Conservation (phyloP, 1,284 basidiomycete species). For the Sutorius eximius region DNA sequence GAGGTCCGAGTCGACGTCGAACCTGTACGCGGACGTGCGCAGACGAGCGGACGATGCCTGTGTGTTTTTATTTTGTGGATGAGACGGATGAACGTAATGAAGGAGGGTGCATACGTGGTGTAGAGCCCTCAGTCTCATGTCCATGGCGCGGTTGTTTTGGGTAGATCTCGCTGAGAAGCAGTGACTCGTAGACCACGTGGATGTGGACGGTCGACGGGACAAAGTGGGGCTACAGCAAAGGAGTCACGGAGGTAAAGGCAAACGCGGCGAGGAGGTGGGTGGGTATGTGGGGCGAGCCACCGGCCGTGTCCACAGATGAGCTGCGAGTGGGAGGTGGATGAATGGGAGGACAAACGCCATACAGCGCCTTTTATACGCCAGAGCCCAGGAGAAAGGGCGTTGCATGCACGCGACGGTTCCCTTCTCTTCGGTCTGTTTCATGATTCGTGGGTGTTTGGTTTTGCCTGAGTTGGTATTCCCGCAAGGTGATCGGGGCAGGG, state of each 20-base stretch:
- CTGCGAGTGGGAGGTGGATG: constrained; percentile 4
- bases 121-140: constrained; percentile 6
- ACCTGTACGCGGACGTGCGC: constrained; percentile 16
- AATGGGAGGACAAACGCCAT: neutral
- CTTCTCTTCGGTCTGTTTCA: constrained; percentile 2
- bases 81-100: neutral
- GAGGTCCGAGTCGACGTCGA: constrained; percentile 28
- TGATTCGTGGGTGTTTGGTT: constrained; percentile 5
- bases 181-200: constrained; percentile 1
- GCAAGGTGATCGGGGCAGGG: constrained; percentile 24
- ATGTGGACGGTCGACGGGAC: neutral
- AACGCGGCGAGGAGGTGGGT: neutral
- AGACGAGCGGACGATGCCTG: constrained; percentile 11
- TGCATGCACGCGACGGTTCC: constrained; percentile 1
- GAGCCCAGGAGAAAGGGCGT: constrained; percentile 12
- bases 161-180: neutral
- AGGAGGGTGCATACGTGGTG: constrained; percentile 14
- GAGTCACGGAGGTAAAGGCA: neutral
- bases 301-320: neutral
- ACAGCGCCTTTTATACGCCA: constrained; percentile 16
- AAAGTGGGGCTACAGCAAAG: neutral
- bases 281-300: neutral
- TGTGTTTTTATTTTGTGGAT: neutral
- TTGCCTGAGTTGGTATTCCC: constrained; percentile 1
- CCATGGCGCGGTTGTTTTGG: constrained; percentile 9